Evolutionary conservation across 805 yeast species (phyloP), one percentile per base, ranked within the genome.

Genomic region (Lipomyces anomalus): DNA sequence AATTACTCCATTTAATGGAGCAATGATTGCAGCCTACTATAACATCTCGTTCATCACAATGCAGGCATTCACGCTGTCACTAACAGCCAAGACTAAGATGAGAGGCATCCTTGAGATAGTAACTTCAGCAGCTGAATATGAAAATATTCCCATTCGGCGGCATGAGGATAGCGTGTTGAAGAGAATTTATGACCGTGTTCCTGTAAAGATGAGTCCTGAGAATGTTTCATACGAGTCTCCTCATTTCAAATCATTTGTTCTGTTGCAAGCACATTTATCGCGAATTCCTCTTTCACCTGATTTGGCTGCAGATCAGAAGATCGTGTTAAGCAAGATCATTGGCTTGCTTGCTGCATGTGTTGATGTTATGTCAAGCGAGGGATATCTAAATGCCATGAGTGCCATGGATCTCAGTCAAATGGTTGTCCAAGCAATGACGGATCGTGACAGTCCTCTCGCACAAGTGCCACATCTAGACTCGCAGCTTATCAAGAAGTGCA

Each of bases 361-460:
- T 17, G 97, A 92, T 61, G 66, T 82, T 1, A 66, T 88, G 32
- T 80, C 95, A 0, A 76, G 86, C 53, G 87, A 87, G 48, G 96
- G 97, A 0, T 70, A 74, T 53, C 65, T 89, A 57, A 83, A 79
- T 61, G 88, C 95, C 0, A 71, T 86, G 53, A 72, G 75, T 37
- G 90, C 86, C 0, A 84, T 92, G 84, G 97, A 92, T 60, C 61
- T 88, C 42, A 74, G 84, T 1, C 98, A 92, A 61, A 84, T 87
- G 94, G 65, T 86, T 4, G 77, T 82, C 1, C 97, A 90, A 62
- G 94, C 84, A 0, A 68, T 84, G 22, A 87, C 95, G 95, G 84
- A 79, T 53, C 70, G 78, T 5, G 95, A 84, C 45, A 76, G 76
- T 40, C 82, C 92, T 1, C 71, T 90, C 58, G 77, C 75, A 56